Conservation (phyloP, 148 eudicot species). For the Rhododendron williamsianum region DNA sequence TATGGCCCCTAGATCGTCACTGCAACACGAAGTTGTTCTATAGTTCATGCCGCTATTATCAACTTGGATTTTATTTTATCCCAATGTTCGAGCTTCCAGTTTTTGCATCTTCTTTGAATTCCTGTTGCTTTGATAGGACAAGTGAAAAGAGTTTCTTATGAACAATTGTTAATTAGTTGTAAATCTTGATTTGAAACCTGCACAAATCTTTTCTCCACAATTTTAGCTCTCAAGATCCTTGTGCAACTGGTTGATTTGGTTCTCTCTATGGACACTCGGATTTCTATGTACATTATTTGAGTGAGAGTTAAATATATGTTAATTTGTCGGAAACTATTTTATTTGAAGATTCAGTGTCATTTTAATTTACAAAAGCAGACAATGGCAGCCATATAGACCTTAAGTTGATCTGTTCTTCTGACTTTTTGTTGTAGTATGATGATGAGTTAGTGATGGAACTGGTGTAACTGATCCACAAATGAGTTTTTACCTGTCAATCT, state of each 20-base stretch:
- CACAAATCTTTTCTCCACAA: background rate
- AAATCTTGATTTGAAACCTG: background rate
- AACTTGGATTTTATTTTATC: background rate
- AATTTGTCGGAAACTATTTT: background rate
- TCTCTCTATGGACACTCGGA: background rate
- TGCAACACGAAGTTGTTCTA: background rate
- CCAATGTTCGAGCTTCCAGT: background rate
- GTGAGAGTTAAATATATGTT: no score
- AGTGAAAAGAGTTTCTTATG: background rate
- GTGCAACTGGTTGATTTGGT: background rate
- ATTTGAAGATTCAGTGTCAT: background rate
- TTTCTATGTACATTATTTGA: background rate
- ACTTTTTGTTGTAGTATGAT: slow-evolving; percentile 3
- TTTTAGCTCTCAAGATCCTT: background rate
- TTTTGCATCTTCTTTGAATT: background rate
- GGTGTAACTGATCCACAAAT: slow-evolving; percentile 19
- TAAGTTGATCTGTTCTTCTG: background rate
- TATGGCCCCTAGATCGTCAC: background rate
- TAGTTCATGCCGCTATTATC: background rate
- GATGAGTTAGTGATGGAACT: slow-evolving; percentile 3
- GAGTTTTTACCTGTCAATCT: slow-evolving; percentile 25
- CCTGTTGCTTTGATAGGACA: background rate
- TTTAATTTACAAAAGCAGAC: background rate
- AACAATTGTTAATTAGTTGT: background rate
- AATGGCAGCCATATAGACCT: background rate